Base-by-base conservation (phyloP, 2,329 filamentous ascomycete genomes). In the Cercospora sojina region DNA sequence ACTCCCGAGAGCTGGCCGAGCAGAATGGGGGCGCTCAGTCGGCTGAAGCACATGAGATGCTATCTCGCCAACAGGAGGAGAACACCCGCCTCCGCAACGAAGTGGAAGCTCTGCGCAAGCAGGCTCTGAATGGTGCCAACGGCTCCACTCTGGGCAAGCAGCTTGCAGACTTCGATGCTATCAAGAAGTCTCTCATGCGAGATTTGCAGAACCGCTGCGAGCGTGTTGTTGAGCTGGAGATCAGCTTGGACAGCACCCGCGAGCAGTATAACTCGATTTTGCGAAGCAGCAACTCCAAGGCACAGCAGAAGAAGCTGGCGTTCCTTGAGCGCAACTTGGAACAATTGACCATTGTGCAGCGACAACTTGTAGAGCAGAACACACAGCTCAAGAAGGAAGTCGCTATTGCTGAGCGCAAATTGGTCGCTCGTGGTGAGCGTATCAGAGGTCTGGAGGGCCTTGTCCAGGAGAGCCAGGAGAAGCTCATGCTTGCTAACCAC, bases 251-350 rank as follows among this genome's bases (percentile, higher is more conserved):
- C 77, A 93, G 97, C 83, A 97, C 95, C 0, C 88, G 95, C 64
- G 95, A 99, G 83, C 95, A 99, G 82, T 99, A 99, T 83, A 98
- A 99, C 84, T 97, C 97, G 75, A 95, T 99, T 67, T 86, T 99
- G 66, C 90, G 94, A 64, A 95, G 92, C 59, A 97, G 92, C 72
- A 99, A 99, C 84, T 98, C 96, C 84, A 91, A 95, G 67, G 94
- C 95, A 25, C 95, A 99, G 83, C 95, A 99, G 82, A 99, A 99
- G 90, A 99, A 99, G 87, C 98, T 99, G 91, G 96, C 95, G 16
- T 99, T 99, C 86, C 83, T 99, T 59, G 95, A 99, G 83, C 90
- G 95, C 77, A 99, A 99, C 78, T 88, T 99, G 47, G 95, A 99
- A 82, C 95, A 99, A 80, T 86, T 99, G 63, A 99, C 95, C 3